Evolutionary conservation across 192 early-diverging fungal genomes (phyloP), one percentile per base, ranked within the genome.

Genomic region (Chytriomyces confervae): DNA sequence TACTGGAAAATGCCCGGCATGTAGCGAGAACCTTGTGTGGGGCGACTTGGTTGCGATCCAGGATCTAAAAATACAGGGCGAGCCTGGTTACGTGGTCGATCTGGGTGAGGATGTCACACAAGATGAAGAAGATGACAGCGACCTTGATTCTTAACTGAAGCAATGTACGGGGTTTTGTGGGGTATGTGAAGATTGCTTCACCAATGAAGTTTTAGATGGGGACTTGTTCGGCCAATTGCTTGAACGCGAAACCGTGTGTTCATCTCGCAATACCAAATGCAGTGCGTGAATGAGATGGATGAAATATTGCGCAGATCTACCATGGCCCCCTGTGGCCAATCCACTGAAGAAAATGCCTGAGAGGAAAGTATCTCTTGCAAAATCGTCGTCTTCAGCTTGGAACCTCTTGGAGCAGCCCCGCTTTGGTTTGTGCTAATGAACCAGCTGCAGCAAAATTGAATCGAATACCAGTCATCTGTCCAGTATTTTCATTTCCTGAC

Each of bases 1-100:
- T 0, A 61, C 18, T 3, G 84, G 84, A 6, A 11, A 29, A 0
- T 87, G 86, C 65, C 86, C 86, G 16, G 43, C 73, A 3, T 87
- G 86, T 53, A 10, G 27, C 13, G 50, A 44, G 24, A 23, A 48
- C 0, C 62, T 87, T 10, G 57, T 27, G 61, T 87, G 86, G 86
- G 86, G 86, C 8, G 76, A 81, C 45, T 53, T 87, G 69, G 80
- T 87, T 43, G 29, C 23, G 9, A 45, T 20, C 13, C 36, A 23
- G 36, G 18, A 65, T 65, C 27, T 65, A 27, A 65, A 16, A 27
- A 27, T 20, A 27, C 53, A 20, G 53, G 53, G 20, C 16, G 53
- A 57, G 20, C 16, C 20, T 57, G 53, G 53, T 0, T 57, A 57
- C 20, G 53, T 57, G 13, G 53, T n/a, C 20, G 13, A 20, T 13